Evolutionary conservation across 805 yeast species (phyloP), one percentile per base, ranked within the genome.

Genomic region (Kluyveromyces wickerhamii): DNA sequence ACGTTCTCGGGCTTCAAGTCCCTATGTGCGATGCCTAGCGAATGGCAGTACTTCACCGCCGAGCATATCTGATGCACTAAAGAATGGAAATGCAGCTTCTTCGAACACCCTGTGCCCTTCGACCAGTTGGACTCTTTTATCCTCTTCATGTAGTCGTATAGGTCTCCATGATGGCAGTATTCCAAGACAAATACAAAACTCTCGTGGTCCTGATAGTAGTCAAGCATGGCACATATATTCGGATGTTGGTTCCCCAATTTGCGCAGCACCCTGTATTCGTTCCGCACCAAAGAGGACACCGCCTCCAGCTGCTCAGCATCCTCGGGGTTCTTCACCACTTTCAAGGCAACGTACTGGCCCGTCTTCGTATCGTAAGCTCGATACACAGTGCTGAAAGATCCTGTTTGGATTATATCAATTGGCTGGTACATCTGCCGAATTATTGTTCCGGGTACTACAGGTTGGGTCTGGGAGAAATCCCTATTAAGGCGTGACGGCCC

Each of bases 1-100:
- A 79, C 67, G 47, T 79, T 79, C 56, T 79, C 88, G 1, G 88
- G 88, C 54, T 79, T 79, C 38, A 79, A 68, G 50, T 79, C 88
- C 31, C 88, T 63, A 53, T 79, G 88, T 43, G 72, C 78, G 10
- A 79, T 65, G 1, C 79, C 79, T 27, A 60, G 56, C 4, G 69
- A 54, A 49, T 81, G 89, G 4, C 79, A 65, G 45, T 61, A 73
- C 10, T 56, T 45, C 18, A 81, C 57, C 7, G 79, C 83, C 24
- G 60, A 57, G 37, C 61, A 57, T 35, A 80, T 45, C 52, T 79
- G 81, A 34, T 60, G 60, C 23, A 74, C 55, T 51, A 64, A 51
- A 41, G 57, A 65, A 46, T 52, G 63, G 44, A 51, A 63, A 29
- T 54, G 47, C 22, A 52, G 20, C 24, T 43, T 18, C 10, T 20